Conservation (phyloP, 1,139 yeast species). For the Candida albicans region DNA sequence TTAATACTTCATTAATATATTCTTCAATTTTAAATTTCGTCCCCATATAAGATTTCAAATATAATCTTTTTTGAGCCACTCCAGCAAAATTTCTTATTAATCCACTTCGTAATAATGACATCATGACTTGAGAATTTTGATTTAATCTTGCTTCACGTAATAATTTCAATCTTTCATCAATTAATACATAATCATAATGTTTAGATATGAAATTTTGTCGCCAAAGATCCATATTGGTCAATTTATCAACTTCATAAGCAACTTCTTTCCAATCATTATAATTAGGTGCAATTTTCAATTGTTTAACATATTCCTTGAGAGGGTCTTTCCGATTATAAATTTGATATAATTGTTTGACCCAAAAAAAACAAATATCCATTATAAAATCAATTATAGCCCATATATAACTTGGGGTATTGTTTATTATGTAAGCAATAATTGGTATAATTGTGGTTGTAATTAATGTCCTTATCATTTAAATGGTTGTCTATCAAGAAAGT, state of each 20-base stretch:
- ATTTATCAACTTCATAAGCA: slow-evolving; percentile 60
- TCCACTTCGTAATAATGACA: slow-evolving; percentile 78
- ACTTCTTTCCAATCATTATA: slow-evolving; percentile 63
- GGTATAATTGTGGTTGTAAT: slow-evolving; percentile 9
- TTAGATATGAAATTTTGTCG: slow-evolving; percentile 81
- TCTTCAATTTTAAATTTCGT: slow-evolving; percentile 88
- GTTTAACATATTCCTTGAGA: slow-evolving; percentile 38
- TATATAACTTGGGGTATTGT: slow-evolving; percentile 58
- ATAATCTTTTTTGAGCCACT: slow-evolving; percentile 74
- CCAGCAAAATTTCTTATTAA: slow-evolving; percentile 89
- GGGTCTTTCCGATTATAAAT: slow-evolving; percentile 43
- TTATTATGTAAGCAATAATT: slow-evolving; percentile 20
- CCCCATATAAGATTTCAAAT: slow-evolving; percentile 81
- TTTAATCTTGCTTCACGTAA: slow-evolving; percentile 61
- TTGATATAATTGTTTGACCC: slow-evolving; percentile 48
- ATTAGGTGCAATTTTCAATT: slow-evolving; percentile 42
- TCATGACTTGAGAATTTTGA: slow-evolving; percentile 57
- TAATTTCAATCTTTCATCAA: slow-evolving; percentile 68
- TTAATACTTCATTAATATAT: slow-evolving; percentile 73
- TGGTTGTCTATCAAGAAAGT: neutral
- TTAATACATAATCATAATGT: slow-evolving; percentile 81
- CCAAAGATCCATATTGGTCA: slow-evolving; percentile 76
- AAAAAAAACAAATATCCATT: slow-evolving; percentile 58
- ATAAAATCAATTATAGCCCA: slow-evolving; percentile 64
- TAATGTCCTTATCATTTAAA: slow-evolving; percentile 1